These are phyloP conservation scores for Candida sanyaensis DNA, from an alignment of 1,139 yeast species.

Conservation along the genomic window DNA sequence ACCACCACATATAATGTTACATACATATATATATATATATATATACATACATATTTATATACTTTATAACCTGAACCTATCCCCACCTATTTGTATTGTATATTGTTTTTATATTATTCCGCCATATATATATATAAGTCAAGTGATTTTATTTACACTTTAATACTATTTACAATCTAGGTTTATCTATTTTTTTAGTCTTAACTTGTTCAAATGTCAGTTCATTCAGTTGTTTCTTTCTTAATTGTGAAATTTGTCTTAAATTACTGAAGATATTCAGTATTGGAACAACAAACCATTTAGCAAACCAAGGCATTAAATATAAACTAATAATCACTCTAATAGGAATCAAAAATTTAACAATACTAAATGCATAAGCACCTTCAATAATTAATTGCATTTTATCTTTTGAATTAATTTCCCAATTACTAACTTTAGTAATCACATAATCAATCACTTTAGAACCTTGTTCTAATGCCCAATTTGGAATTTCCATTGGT, in stretches of 20 bases:
- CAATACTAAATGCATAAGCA: conserved; percentile 84
- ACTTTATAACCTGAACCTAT: background rate
- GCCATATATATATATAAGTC: background rate
- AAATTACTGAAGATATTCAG: conserved; percentile 31
- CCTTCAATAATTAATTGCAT: conserved; percentile 70
- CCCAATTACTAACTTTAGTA: conserved; percentile 32
- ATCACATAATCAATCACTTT: conserved; percentile 54
- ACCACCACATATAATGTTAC: background rate
- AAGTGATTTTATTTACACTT: background rate
- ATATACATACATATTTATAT: background rate
- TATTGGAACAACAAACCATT: conserved; percentile 57
- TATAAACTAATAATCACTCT: conserved; percentile 58
- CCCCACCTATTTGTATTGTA: background rate
- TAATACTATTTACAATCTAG: conserved; percentile 25
- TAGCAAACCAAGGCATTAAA: conserved; percentile 70
- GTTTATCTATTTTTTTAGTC: conserved; percentile 29
- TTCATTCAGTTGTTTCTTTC: conserved; percentile 8
- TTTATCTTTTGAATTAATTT: conserved; percentile 51
- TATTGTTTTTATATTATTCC: background rate
- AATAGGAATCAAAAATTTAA: conserved; percentile 64
- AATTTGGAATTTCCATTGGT: conserved; percentile 62
- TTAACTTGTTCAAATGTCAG: conserved; percentile 9
- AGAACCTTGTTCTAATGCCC: conserved; percentile 65
- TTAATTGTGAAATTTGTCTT: conserved; percentile 14
- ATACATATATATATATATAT: background rate